phyloP scores from a whole-genome alignment of 2,329 filamentous ascomycete genomes.

The Scedosporium dehoogii region DNA sequence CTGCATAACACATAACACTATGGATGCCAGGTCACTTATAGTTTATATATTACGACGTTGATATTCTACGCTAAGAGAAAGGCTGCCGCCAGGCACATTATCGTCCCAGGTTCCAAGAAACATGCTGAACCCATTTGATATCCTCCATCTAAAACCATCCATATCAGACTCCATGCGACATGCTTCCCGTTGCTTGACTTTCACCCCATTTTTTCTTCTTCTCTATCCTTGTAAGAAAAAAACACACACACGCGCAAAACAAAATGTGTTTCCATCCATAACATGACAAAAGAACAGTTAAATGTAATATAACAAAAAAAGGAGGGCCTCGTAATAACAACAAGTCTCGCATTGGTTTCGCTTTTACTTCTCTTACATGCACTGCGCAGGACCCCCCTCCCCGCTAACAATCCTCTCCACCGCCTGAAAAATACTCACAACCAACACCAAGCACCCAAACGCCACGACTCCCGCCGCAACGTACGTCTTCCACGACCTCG shows the following conservation, averaged over 20 bases:
- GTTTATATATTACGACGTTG: no score
- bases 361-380: conserved; percentile 13
- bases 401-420: conserved; percentile 52
- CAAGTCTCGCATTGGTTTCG: background rate
- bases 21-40: no score
- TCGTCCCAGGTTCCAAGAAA: background rate
- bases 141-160: background rate
- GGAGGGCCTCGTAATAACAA: no score
- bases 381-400: conserved; percentile 18
- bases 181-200: background rate
- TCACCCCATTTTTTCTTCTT: background rate
- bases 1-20: no score
- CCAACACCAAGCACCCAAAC: conserved; percentile 75
- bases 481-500: conserved; percentile 61
- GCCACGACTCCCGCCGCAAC: conserved; percentile 61
- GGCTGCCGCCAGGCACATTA: background rate
- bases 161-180: background rate
- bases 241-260: background rate
- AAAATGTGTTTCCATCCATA: background rate
- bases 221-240: background rate
- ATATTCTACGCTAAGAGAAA: no score
- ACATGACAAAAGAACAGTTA: background rate
- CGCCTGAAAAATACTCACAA: conserved; percentile 66
- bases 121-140: background rate
- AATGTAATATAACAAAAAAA: background rate